These are phyloP conservation scores for Angomonas desouzai DNA, from an alignment of 208 protist species.

Conservation along the genomic window DNA sequence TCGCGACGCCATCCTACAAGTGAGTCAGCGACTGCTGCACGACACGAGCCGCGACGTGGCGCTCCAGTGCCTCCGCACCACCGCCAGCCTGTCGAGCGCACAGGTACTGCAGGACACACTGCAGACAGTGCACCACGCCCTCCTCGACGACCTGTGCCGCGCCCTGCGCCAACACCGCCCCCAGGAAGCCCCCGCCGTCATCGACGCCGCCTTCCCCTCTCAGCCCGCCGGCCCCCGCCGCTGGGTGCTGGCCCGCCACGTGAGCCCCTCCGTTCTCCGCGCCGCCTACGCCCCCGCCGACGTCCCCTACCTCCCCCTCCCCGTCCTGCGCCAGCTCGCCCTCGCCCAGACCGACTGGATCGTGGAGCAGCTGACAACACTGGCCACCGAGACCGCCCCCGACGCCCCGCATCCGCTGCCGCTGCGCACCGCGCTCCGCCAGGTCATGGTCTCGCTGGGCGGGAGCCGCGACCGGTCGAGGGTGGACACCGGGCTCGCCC, in stretches of 20 bases:
- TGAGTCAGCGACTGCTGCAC: not conserved
- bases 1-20: not conserved
- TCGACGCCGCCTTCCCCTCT: not conserved
- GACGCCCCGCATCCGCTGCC: not conserved
- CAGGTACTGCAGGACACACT: not conserved
- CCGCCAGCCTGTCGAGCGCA: not conserved
- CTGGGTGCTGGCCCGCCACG: not conserved
- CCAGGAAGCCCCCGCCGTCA: not conserved
- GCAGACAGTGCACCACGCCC: not conserved
- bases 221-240: not conserved
- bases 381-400: not conserved
- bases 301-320: not conserved
- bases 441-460: not conserved
- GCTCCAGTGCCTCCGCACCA: not conserved
- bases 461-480: not conserved
- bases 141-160: conserved; percentile 1
- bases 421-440: not conserved
- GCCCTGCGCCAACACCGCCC: not conserved
- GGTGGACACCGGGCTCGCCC: not conserved
- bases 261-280: not conserved
- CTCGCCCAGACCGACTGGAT: not conserved
- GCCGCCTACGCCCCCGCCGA: not conserved
- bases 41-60: not conserved
- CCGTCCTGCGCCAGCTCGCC: not conserved
- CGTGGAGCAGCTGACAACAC: not conserved